Conservation (phyloP, 208 protist genomes). For the Acanthamoeba royreba region DNA sequence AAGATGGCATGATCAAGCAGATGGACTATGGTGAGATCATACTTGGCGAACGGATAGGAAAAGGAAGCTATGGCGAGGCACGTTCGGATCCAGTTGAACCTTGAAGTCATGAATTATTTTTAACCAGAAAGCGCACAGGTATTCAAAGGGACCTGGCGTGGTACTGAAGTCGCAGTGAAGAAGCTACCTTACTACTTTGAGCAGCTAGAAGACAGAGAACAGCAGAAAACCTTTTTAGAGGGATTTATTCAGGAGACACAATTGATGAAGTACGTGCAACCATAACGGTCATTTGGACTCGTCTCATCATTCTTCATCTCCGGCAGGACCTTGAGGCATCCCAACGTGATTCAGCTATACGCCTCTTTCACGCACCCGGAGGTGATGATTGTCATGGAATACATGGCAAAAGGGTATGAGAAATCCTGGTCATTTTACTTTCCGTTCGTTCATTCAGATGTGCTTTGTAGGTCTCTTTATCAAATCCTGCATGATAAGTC, state of each 20-base stretch:
- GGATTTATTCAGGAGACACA: constrained; percentile 44
- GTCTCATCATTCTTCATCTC: not conserved
- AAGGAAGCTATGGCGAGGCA: constrained; percentile 46
- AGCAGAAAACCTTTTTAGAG: constrained; percentile 19
- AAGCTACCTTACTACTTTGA: constrained; percentile 52
- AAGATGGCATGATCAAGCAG: constrained; percentile 29
- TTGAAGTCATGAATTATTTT: not conserved
- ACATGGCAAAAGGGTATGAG: not conserved
- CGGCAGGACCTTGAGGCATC: not conserved
- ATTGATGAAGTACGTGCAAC: constrained; percentile 30
- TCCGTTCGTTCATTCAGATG: not conserved
- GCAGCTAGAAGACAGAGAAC: constrained; percentile 32
- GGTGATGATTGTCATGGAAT: constrained; percentile 44
- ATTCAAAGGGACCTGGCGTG: constrained; percentile 28
- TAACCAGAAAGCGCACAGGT: not conserved
- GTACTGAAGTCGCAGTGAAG: constrained; percentile 40
- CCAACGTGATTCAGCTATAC: constrained; percentile 39
- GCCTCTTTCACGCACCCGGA: constrained; percentile 30
- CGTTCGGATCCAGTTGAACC: not conserved
- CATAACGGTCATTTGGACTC: not conserved
- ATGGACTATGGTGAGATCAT: constrained; percentile 45
- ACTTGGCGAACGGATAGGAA: constrained; percentile 5
- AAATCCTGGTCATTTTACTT: not conserved
- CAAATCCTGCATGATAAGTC: constrained; percentile 34
- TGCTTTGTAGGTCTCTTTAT: not conserved